These are phyloP conservation scores for Myriangium duriaei DNA, from an alignment of 2,329 filamentous ascomycete species.

Conservation along the genomic window DNA sequence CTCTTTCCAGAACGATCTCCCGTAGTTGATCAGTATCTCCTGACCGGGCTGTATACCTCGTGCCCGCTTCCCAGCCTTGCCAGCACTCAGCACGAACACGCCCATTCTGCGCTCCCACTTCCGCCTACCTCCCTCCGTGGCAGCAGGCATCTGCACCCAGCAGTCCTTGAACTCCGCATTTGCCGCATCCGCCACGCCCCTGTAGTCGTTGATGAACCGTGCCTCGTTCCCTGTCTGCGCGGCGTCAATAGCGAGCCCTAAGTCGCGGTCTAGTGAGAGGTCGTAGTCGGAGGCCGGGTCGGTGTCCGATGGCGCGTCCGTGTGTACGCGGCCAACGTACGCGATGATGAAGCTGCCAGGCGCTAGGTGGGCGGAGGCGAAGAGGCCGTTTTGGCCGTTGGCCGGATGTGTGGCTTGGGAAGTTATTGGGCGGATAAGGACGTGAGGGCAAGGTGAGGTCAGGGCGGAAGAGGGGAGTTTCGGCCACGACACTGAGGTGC, in stretches of 20 bases:
- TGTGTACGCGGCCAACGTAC: slow-evolving; percentile 39
- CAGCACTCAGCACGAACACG: slow-evolving; percentile 37
- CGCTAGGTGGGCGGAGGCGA: slow-evolving; percentile 31
- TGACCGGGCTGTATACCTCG: slow-evolving; percentile 36
- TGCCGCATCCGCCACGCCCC: slow-evolving; percentile 31
- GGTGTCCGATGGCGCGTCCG: slow-evolving; percentile 29
- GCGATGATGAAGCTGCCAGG: slow-evolving; percentile 37
- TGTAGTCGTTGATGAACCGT: slow-evolving; percentile 42
- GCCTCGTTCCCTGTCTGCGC: slow-evolving; percentile 38
- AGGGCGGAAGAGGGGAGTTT: slow-evolving; percentile 15
- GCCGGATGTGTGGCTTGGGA: slow-evolving; percentile 32
- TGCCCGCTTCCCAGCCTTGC: slow-evolving; percentile 36
- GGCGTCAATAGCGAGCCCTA: slow-evolving; percentile 37
- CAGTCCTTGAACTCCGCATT: slow-evolving; percentile 27
- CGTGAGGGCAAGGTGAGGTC: slow-evolving; percentile 23
- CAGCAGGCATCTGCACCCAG: slow-evolving; percentile 26
- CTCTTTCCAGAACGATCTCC: slow-evolving; percentile 37
- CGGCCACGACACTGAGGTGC: slow-evolving; percentile 16
- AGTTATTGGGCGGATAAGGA: slow-evolving; percentile 31
- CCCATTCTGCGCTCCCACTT: slow-evolving; percentile 36
- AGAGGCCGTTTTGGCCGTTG: slow-evolving; percentile 35
- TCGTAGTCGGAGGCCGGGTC: slow-evolving; percentile 39
- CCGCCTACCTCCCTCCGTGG: slow-evolving; percentile 19
- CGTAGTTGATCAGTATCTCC: slow-evolving; percentile 43
- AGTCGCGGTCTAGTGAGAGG: slow-evolving; percentile 37